A percentile compares a stretch with the other conserved stretches of the same genome.
Conservation (phyloP, 345 rosid genomes). For the Brassica carinata region DNA sequence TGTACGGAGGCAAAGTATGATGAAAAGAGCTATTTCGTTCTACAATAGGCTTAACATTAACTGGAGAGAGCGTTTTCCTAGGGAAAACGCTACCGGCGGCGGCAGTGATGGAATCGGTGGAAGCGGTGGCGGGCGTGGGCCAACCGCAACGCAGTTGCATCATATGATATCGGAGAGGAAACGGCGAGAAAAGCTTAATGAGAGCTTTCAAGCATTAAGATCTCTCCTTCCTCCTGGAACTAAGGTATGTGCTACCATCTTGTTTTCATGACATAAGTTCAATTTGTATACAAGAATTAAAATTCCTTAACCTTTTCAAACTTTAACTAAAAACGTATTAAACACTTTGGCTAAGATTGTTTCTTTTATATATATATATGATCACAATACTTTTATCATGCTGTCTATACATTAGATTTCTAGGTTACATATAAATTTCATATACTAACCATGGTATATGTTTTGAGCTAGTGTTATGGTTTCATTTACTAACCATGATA, state of each 20-base stretch:
- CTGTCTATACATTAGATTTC: neutral
- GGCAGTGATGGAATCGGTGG: conserved; percentile 37
- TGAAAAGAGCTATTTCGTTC: conserved; percentile 56
- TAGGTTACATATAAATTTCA: neutral
- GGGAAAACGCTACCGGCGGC: conserved; percentile 1
- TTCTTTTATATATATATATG: neutral
- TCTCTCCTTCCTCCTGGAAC: conserved; percentile 81
- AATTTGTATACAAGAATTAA: neutral
- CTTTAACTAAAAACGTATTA: neutral
- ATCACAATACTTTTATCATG: neutral
- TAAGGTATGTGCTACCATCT: conserved; percentile 48
- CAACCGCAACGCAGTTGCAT: conserved; percentile 61
- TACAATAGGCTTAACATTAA: conserved; percentile 42
- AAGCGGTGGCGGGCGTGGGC: conserved; percentile 15
- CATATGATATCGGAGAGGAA: conserved; percentile 91
- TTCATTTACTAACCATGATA: neutral
- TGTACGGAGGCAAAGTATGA: conserved; percentile 45
- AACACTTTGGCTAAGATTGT: neutral
- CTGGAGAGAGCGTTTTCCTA: conserved; percentile 46
- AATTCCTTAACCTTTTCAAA: neutral
- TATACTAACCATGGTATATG: neutral
- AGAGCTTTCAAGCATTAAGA: conserved; percentile 67
- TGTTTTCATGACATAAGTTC: neutral
- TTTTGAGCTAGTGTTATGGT: too few relatives aligned
- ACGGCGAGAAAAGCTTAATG: conserved; percentile 89